Conservation (phyloP, 352 stramenopile genomes). For the Phytophthora agathidicida region DNA sequence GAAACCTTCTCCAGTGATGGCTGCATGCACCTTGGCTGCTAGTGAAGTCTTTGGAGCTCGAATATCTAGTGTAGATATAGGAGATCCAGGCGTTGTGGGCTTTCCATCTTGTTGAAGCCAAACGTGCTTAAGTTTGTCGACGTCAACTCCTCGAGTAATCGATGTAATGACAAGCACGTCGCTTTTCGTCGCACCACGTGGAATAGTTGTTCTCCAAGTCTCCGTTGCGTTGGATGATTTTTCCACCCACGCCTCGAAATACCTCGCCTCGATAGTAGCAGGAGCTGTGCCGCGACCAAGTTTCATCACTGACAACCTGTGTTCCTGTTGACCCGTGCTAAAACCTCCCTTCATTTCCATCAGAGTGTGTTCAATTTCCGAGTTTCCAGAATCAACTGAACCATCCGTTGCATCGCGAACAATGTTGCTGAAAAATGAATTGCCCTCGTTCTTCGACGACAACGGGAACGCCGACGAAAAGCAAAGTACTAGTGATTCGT, state of each 20-base stretch:
- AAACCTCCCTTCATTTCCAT: slow-evolving; percentile 6
- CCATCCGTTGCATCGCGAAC: neutral
- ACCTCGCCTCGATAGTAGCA: slow-evolving; percentile 17
- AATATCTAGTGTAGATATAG: slow-evolving; percentile 3
- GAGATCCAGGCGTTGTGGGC: neutral
- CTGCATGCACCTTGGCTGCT: slow-evolving; percentile 27
- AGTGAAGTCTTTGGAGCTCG: slow-evolving; percentile 3
- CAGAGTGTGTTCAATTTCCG: slow-evolving; percentile 14
- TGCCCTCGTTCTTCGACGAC: neutral
- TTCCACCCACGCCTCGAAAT: slow-evolving; percentile 27
- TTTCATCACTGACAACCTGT: slow-evolving; percentile 12
- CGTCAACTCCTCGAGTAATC: slow-evolving; percentile 1
- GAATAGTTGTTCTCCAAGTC: slow-evolving; percentile 7
- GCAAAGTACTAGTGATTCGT: slow-evolving; percentile 18
- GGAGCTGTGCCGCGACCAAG: slow-evolving; percentile 12
- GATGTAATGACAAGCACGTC: slow-evolving; percentile 25
- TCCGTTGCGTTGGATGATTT: neutral
- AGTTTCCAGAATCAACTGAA: neutral
- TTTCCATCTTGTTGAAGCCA: slow-evolving; percentile 23
- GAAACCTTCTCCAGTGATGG: slow-evolving; percentile 47
- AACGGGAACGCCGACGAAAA: slow-evolving; percentile 48
- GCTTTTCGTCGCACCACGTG: neutral
- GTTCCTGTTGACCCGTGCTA: neutral
- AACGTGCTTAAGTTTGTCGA: slow-evolving; percentile 25
- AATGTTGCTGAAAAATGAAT: slow-evolving; percentile 19